Evolutionary conservation across 2,329 filamentous ascomycete genomes (phyloP).

Genomic region (Alternaria triticimaculans): DNA sequence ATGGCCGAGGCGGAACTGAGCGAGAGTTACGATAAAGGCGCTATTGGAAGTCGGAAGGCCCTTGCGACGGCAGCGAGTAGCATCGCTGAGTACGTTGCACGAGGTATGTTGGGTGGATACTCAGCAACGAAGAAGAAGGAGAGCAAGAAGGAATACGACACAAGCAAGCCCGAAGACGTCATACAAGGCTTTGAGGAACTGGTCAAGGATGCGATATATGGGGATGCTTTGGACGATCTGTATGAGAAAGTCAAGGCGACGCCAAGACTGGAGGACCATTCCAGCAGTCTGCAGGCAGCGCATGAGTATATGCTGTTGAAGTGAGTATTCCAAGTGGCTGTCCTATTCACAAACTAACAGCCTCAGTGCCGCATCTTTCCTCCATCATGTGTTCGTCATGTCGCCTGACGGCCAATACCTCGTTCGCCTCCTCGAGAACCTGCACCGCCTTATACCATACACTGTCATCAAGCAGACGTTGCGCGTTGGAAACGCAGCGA

Average conservation of each 20-base stretch:
- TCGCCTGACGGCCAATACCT: slow-evolving; percentile 79
- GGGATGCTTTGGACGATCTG: slow-evolving; percentile 68
- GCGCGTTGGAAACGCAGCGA: slow-evolving; percentile 77
- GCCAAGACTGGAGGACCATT: slow-evolving; percentile 68
- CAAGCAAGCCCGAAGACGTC: slow-evolving; percentile 65
- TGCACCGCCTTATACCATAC: slow-evolving; percentile 75
- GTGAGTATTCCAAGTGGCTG: slow-evolving; percentile 54
- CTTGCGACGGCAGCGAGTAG: slow-evolving; percentile 74
- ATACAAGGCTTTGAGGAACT: slow-evolving; percentile 70
- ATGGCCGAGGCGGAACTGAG: slow-evolving; percentile 73
- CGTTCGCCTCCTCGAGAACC: slow-evolving; percentile 71
- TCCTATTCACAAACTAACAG: not conserved
- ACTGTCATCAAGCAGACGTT: slow-evolving; percentile 74
- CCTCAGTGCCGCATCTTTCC: slow-evolving; percentile 71
- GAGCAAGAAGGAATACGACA: slow-evolving; percentile 60
- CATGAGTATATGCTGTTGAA: slow-evolving; percentile 74
- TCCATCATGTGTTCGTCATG: slow-evolving; percentile 75
- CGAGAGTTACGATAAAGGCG: slow-evolving; percentile 82
- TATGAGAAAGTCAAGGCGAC: slow-evolving; percentile 68
- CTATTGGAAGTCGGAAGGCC: slow-evolving; percentile 75
- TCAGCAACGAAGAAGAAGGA: slow-evolving; percentile 49
- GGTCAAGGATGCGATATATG: slow-evolving; percentile 71
- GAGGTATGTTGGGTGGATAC: slow-evolving; percentile 71
- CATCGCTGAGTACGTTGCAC: slow-evolving; percentile 71
- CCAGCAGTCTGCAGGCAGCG: slow-evolving; percentile 66